phyloP scores from a whole-genome alignment of 768 basidiomycete genomes.

The Boletus reticuloceps region DNA sequence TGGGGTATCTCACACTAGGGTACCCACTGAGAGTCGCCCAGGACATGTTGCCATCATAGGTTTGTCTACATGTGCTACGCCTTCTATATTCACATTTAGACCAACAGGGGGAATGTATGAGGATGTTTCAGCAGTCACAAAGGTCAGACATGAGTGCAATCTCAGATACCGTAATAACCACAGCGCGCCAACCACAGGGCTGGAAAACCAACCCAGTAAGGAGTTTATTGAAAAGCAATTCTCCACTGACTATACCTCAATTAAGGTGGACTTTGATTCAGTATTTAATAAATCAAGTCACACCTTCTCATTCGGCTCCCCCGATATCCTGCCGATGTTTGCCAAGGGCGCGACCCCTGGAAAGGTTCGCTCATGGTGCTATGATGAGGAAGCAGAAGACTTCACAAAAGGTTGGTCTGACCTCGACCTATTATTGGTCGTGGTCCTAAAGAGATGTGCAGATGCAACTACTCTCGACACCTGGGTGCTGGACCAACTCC shows the following conservation, averaged over 20 bases:
- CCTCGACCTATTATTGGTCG: not conserved
- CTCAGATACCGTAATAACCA: constrained; percentile 5
- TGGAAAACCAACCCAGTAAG: constrained; percentile 83
- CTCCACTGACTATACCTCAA: not conserved
- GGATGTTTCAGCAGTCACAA: constrained; percentile 84
- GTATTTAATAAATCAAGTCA: constrained; percentile 79
- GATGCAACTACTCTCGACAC: constrained; percentile 76
- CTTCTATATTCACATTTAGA: constrained; percentile 2
- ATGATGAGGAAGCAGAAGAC: constrained; percentile 76
- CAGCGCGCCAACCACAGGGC: constrained; percentile 43
- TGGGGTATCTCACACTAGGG: constrained; percentile 82
- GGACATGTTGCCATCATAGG: constrained; percentile 90
- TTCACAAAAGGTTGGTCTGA: constrained; percentile 69
- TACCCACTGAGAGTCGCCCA: constrained; percentile 85
- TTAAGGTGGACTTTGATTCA: constrained; percentile 75
- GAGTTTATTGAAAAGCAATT: not conserved
- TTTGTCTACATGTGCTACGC: constrained; percentile 21
- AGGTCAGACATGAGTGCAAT: constrained; percentile 41
- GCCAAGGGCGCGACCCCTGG: constrained; percentile 65
- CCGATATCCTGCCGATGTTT: constrained; percentile 90
- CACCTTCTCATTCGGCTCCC: constrained; percentile 83
- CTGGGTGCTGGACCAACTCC: constrained; percentile 78
- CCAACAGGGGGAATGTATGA: constrained; percentile 85
- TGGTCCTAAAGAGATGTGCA: constrained; percentile 20
- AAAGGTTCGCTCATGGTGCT: constrained; percentile 73